These are phyloP conservation scores for Volutella citrinella DNA, from an alignment of 2,329 filamentous ascomycete genomes.

Conservation along the genomic window DNA sequence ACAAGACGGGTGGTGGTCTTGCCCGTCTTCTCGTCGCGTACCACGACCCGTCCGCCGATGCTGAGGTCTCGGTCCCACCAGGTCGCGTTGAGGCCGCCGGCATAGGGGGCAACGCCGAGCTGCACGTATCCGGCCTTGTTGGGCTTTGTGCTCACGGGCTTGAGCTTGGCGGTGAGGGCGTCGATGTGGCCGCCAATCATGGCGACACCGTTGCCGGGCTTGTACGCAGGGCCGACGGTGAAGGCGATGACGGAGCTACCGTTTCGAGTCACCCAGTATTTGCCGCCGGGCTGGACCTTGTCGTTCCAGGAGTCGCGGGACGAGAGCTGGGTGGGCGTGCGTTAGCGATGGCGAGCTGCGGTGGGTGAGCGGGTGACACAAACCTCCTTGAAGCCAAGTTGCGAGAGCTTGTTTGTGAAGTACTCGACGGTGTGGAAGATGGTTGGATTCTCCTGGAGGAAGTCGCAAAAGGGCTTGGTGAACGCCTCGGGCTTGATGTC, in stretches of 20 bases:
- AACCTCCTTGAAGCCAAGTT: slow-evolving; percentile 71
- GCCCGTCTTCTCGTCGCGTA: slow-evolving; percentile 67
- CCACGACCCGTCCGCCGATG: slow-evolving; percentile 84
- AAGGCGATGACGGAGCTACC: slow-evolving; percentile 85
- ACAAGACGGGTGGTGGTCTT: slow-evolving; percentile 82
- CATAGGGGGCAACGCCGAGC: slow-evolving; percentile 89
- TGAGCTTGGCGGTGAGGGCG: slow-evolving; percentile 83
- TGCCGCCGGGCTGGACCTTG: slow-evolving; percentile 73
- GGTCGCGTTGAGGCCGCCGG: slow-evolving; percentile 79
- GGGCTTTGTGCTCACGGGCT: slow-evolving; percentile 85
- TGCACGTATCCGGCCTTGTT: slow-evolving; percentile 83
- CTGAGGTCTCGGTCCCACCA: slow-evolving; percentile 98
- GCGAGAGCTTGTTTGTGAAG: slow-evolving; percentile 69
- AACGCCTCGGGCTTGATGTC: slow-evolving; percentile 60
- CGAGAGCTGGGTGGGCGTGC: slow-evolving; percentile 53
- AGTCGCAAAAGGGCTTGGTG: slow-evolving; percentile 80
- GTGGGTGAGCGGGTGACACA: no score
- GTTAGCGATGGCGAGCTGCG: no score
- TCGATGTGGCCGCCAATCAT: slow-evolving; percentile 93
- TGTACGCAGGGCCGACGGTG: slow-evolving; percentile 74
- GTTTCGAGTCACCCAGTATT: slow-evolving; percentile 87
- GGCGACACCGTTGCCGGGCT: slow-evolving; percentile 79
- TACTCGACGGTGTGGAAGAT: slow-evolving; percentile 86
- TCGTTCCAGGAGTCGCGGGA: slow-evolving; percentile 74
- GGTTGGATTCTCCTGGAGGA: slow-evolving; percentile 86